Conservation (phyloP, 2,329 filamentous ascomycete species). For the Aureobasidium mangrovei region DNA sequence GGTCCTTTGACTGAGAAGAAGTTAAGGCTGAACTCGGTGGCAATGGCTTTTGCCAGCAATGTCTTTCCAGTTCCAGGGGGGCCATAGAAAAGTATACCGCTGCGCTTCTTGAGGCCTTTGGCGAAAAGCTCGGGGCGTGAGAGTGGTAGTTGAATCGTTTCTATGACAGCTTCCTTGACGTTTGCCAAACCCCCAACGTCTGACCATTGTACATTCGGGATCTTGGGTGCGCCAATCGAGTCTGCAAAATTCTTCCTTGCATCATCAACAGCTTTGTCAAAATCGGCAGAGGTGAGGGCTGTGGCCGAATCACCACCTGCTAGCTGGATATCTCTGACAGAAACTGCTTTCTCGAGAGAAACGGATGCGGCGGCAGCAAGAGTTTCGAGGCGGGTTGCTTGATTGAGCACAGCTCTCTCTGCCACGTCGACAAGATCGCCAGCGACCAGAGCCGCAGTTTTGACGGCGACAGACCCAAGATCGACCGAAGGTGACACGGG, state of each 20-base stretch:
- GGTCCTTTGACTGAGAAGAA: conserved; percentile 93
- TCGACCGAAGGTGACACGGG: conserved; percentile 77
- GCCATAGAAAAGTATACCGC: conserved; percentile 85
- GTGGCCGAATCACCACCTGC: conserved; percentile 73
- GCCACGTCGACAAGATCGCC: conserved; percentile 92
- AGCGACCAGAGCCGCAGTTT: conserved; percentile 90
- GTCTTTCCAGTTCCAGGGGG: conserved; percentile 90
- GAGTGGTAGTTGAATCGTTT: conserved; percentile 89
- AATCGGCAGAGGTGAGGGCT: conserved; percentile 72
- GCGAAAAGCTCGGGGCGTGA: conserved; percentile 89
- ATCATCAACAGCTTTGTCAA: conserved; percentile 87
- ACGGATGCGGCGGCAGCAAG: conserved; percentile 48
- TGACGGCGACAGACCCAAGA: conserved; percentile 74
- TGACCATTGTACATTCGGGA: conserved; percentile 92
- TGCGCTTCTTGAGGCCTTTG: conserved; percentile 96
- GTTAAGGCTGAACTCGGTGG: conserved; percentile 86
- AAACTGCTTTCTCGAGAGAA: conserved; percentile 30
- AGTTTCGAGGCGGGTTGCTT: conserved; percentile 63
- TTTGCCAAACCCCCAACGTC: conserved; percentile 89
- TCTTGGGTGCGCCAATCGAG: conserved; percentile 93
- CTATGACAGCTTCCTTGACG: conserved; percentile 93
- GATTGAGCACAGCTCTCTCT: conserved; percentile 74
- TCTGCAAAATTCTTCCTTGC: conserved; percentile 97
- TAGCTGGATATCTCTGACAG: conserved; percentile 74
- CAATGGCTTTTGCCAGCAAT: conserved; percentile 84